Base-by-base conservation (phyloP, 192 early-diverging fungal species). In the Backusella tuberculispora region DNA sequence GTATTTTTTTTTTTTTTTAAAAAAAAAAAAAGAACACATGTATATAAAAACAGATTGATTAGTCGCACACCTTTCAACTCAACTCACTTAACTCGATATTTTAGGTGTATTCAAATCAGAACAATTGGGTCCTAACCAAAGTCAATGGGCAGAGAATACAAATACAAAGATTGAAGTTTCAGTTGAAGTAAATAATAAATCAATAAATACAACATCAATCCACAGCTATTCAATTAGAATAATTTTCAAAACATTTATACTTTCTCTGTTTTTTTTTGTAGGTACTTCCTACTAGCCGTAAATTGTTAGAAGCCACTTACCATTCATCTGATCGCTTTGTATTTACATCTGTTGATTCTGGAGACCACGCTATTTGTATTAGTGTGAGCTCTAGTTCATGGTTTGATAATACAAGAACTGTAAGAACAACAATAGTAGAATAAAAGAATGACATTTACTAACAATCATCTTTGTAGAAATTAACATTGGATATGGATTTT, bases 301-400 rank as follows among this genome's bases (percentile, higher is more conserved):
- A 74, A 43, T 76, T 98, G 13, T 83, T 96, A 72, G 92, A 94
- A 77, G 92, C 92, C 79, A 95, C 91, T 80, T 90, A 92, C 69
- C 74, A 75, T 6, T 72, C 87, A 66, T 80, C 84, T 78, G 97
- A 96, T 60, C 89, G 90, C 74, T 98, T 98, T 80, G 92, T 91
- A 38, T 99, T 99, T 77, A 96, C 95, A 26, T 90, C 97, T 21
- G 87, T 92, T 34, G 93, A 94, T 69, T 87, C 92, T 45, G 96
- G 97, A 56, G 91, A 96, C 75, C 96, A 99, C 84, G 83, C 88
- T 13, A 95, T 99, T 53, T 99, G 98, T 81, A 83, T 99, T 69
- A 89, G 86, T 76, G 85, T 88, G 7, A 84, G 82, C 4, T 82
- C 87, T 17, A 80, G 85, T 41, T 84, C 88, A 19, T 95, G 93